These are phyloP conservation scores for Fusarium duplospermum DNA, from an alignment of 2,329 filamentous ascomycete genomes.

Conservation along the genomic window DNA sequence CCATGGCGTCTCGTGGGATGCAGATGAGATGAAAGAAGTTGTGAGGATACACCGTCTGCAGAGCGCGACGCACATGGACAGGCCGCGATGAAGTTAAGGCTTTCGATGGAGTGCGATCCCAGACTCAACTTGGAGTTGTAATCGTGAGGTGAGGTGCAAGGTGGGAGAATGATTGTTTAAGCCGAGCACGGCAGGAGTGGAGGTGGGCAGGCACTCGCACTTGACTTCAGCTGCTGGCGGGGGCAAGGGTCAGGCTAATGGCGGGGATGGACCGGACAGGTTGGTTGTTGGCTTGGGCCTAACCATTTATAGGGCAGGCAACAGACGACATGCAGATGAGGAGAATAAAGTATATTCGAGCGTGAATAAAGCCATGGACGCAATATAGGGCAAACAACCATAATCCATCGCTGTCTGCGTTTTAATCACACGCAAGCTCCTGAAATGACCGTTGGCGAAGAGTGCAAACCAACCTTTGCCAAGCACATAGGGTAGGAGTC, in stretches of 20 bases:
- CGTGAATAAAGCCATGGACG: not conserved
- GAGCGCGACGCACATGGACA: slow-evolving; percentile 30
- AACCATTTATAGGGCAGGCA: not conserved
- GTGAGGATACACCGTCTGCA: not conserved
- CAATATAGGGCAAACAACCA: not conserved
- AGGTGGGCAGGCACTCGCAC: slow-evolving; percentile 7
- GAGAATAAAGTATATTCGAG: not conserved
- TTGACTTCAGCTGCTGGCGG: not conserved
- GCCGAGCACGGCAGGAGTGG: slow-evolving; percentile 33
- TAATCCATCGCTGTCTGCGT: not conserved
- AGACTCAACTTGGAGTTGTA: slow-evolving; percentile 17
- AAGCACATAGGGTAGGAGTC: slow-evolving; percentile 5
- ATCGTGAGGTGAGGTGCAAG: slow-evolving; percentile 25
- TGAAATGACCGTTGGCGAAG: not conserved
- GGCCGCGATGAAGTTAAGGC: slow-evolving; percentile 5
- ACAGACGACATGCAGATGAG: not conserved
- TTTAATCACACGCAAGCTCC: not conserved
- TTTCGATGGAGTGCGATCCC: slow-evolving; percentile 1
- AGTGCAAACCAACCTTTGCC: not conserved
- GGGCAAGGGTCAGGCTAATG: not conserved
- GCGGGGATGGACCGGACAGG: not conserved
- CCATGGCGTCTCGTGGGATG: slow-evolving; percentile 53
- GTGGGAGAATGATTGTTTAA: slow-evolving; percentile 17
- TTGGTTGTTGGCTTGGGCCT: not conserved
- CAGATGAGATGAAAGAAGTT: slow-evolving; percentile 15